These are phyloP conservation scores for Sclerotinia borealis DNA, from an alignment of 2,329 filamentous ascomycete species.

Conservation along the genomic window DNA sequence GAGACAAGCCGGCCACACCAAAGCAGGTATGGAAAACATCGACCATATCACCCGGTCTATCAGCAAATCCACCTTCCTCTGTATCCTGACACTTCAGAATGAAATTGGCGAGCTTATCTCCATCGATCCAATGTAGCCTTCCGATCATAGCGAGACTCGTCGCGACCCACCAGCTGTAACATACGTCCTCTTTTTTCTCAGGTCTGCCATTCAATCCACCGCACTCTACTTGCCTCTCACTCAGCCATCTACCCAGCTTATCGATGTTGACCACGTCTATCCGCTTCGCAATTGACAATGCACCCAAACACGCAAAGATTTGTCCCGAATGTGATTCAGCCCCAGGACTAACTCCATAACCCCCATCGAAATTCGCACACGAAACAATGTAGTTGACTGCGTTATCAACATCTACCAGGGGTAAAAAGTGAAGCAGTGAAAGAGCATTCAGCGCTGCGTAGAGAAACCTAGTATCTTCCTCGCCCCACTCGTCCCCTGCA, in stretches of 20 bases:
- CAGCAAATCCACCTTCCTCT: conserved; percentile 77
- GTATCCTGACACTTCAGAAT: conserved; percentile 86
- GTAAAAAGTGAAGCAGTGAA: conserved; percentile 70
- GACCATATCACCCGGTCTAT: conserved; percentile 88
- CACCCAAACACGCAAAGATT: conserved; percentile 89
- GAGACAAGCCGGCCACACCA: conserved; percentile 78
- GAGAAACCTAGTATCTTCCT: conserved; percentile 90
- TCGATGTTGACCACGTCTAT: conserved; percentile 79
- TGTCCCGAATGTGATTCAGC: conserved; percentile 94
- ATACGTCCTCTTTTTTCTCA: conserved; percentile 94
- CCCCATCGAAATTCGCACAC: conserved; percentile 91
- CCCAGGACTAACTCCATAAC: conserved; percentile 82
- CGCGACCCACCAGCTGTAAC: conserved; percentile 98
- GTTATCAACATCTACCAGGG: conserved; percentile 70
- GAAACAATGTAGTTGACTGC: conserved; percentile 73
- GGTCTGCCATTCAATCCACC: conserved; percentile 91
- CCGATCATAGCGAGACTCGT: conserved; percentile 87
- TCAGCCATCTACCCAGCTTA: conserved; percentile 81
- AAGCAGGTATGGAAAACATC: conserved; percentile 97
- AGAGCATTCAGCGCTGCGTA: conserved; percentile 86
- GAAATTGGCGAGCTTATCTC: conserved; percentile 68
- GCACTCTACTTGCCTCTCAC: conserved; percentile 80
- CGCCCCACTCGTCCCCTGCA: conserved; percentile 91
- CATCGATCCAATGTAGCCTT: conserved; percentile 88
- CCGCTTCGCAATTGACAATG: conserved; percentile 74